Percentiles rank a stretch among this genome's conserved stretches.
Conservation (phyloP, 83 land plant genomes). For the Picea abies region DNA sequence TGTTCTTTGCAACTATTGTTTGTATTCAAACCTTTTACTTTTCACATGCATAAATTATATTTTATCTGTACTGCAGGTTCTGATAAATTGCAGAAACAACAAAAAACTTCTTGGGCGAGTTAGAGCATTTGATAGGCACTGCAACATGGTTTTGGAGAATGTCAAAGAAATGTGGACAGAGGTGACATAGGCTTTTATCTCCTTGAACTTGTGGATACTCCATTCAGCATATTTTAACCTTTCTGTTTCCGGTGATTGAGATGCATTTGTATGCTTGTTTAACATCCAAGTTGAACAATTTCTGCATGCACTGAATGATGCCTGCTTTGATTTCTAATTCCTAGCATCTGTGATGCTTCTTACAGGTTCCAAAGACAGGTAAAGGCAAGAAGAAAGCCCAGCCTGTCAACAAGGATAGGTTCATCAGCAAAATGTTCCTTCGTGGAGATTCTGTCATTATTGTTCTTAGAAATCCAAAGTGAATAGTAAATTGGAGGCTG, state of each 20-base stretch:
- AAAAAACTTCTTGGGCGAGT: constrained; percentile 89
- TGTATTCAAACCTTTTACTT: constrained; percentile 7
- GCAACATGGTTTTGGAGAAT: constrained; percentile 98
- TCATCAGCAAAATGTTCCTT: constrained; percentile 95
- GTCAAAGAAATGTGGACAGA: constrained; percentile 99
- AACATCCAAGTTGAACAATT: background rate
- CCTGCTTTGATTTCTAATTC: background rate
- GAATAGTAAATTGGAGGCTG: constrained; percentile 16
- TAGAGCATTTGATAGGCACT: constrained; percentile 95
- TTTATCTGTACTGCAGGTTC: constrained; percentile 52
- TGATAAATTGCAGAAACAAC: constrained; percentile 93
- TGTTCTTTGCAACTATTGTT: background rate
- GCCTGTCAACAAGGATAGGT: constrained; percentile 92
- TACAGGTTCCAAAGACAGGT: constrained; percentile 89
- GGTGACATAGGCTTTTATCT: constrained; percentile 28
- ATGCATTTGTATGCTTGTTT: background rate
- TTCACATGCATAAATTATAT: constrained; percentile 19
- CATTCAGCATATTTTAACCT: background rate
- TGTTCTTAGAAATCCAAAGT: constrained; percentile 91
- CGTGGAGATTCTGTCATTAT: constrained; percentile 94
- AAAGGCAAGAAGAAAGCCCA: constrained; percentile 92
- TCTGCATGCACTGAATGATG: background rate
- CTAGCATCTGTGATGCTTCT: background rate
- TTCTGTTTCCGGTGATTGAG: background rate
- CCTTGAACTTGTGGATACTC: background rate